Evolutionary conservation across 2,329 filamentous ascomycete species (phyloP).

Genomic region (Aspergillus novofumigatus): DNA sequence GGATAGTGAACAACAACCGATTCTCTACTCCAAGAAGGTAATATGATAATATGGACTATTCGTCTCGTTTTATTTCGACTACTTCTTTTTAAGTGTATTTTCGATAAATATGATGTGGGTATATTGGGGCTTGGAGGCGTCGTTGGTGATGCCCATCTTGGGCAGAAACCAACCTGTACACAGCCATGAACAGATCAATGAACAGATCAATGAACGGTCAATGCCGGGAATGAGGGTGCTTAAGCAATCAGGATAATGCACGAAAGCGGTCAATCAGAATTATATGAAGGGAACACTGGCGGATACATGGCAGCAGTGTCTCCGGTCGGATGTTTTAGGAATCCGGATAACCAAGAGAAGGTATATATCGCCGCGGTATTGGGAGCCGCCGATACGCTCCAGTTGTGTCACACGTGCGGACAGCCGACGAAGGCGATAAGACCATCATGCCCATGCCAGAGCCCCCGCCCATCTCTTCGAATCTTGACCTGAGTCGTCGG

Average conservation of each 20-base stretch:
- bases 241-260: not conserved
- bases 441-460: constrained; percentile 30
- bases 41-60: not conserved
- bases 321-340: not conserved
- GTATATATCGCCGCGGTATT: not conserved
- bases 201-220: not conserved
- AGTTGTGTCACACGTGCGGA: constrained; percentile 5
- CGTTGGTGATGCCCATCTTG: not conserved
- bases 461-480: constrained; percentile 25
- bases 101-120: not conserved
- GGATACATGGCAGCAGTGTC: not conserved
- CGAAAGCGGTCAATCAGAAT: not conserved
- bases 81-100: not conserved
- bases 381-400: not conserved
- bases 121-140: not conserved
- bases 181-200: not conserved
- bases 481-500: constrained; percentile 14
- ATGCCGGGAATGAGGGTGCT: not conserved
- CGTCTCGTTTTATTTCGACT: not conserved
- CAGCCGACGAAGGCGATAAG: not conserved
- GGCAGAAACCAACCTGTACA: not conserved
- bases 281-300: not conserved
- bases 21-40: not conserved
- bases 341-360: not conserved
- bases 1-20: not conserved